Base-by-base conservation (phyloP, 169 alveolate species). In the Plasmodium vivax region DNA sequence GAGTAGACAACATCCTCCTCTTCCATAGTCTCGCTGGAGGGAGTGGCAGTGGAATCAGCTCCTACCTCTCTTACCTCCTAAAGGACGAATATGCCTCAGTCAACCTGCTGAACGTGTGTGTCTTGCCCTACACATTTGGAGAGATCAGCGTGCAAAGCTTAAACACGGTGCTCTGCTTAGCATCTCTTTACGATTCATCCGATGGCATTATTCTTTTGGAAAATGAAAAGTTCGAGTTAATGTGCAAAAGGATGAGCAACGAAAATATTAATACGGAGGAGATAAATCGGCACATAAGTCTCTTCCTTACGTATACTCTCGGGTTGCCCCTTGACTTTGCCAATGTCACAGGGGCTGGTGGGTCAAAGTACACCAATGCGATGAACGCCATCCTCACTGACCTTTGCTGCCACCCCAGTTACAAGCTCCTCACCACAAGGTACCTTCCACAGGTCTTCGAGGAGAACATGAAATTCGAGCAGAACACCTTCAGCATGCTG, bases 1-100 rank as follows among this genome's bases (percentile, higher is more conserved):
- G 90, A 47, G 83, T 93, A 0, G 94, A 82, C 51, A 95, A 95
- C 27, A 90, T 95, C 23, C n/a, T 95, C 14, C 93, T 95, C 7
- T 93, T 95, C 23, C 96, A 75, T 72, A 95, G 97, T 82, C 51
- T 95, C 51, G 96, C 95, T 0, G 97, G 97, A 16, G 97, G 97
- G 3, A 85, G 96, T 54, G 97, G 97, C 27, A 93, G 96, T 47
- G 97, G 97, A 16, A 73, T 91, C 2, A 95, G 97, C 58, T 80
- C 97, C 9, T 93, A 90, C 45, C 84, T 95, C 2, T 84, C 96
- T 0, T 87, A 81, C 19, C 19, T 95, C 1, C 71, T 95, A n/a
- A 87, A 95, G 32, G 97, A 95, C 43, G 95, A 95, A 81, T 93
- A 72, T 75, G 94, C 96, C 9, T 93, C 93, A 62, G 56, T 51